These are phyloP conservation scores for Lentinus brumalis DNA, from an alignment of 768 basidiomycete genomes.

Conservation along the genomic window DNA sequence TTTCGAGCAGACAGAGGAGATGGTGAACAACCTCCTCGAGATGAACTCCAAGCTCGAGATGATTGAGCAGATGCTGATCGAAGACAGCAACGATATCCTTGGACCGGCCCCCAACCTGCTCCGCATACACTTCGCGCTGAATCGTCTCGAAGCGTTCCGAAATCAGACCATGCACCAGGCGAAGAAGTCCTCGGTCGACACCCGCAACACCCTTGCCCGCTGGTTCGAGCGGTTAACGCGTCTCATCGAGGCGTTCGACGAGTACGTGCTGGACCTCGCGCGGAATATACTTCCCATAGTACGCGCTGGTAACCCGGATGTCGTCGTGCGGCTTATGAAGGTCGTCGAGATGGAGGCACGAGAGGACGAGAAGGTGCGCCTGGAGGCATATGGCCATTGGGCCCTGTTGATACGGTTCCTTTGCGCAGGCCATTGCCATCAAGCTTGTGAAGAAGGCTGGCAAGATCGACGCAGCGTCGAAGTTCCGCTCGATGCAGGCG, in stretches of 20 bases:
- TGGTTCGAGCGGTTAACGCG: slow-evolving; percentile 87
- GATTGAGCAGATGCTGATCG: slow-evolving; percentile 75
- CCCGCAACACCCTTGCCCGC: slow-evolving; percentile 66
- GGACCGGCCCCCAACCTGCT: slow-evolving; percentile 90
- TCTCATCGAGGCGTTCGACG: slow-evolving; percentile 81
- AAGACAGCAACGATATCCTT: slow-evolving; percentile 74
- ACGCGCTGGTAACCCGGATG: slow-evolving; percentile 75
- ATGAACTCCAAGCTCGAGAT: slow-evolving; percentile 85
- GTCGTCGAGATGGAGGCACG: slow-evolving; percentile 91
- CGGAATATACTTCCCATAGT: slow-evolving; percentile 78
- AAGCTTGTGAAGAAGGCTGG: slow-evolving; percentile 93
- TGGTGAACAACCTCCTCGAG: slow-evolving; percentile 90
- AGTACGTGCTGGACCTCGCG: slow-evolving; percentile 78
- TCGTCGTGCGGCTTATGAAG: slow-evolving; percentile 91
- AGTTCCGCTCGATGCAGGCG: slow-evolving; percentile 92
- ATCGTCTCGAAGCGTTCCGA: slow-evolving; percentile 89
- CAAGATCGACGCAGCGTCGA: slow-evolving; percentile 89
- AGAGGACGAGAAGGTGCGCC: slow-evolving; percentile 87
- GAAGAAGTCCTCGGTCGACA: slow-evolving; percentile 72
- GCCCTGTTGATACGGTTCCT: not conserved
- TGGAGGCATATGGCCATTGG: not conserved
- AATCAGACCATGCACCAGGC: slow-evolving; percentile 96
- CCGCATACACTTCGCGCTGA: slow-evolving; percentile 87
- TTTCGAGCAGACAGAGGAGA: slow-evolving; percentile 92
- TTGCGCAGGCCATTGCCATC: slow-evolving; percentile 84